These are phyloP conservation scores for Schizochytrium sp. DNA, from an alignment of 108 stramenopile genomes.

Conservation along the genomic window DNA sequence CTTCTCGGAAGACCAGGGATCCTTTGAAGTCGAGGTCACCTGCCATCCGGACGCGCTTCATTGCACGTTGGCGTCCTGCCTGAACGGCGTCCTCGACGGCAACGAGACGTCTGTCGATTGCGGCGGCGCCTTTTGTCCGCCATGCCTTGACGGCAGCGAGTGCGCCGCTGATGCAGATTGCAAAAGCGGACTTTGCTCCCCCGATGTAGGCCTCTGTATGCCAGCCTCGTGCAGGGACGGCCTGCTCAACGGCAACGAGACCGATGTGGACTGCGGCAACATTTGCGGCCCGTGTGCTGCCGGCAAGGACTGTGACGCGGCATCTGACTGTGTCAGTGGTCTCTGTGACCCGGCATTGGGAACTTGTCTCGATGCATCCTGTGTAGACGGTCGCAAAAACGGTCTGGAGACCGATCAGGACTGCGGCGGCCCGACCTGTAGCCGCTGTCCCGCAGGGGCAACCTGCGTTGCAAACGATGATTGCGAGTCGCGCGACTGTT, in stretches of 20 bases:
- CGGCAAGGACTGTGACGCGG: neutral
- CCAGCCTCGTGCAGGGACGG: neutral
- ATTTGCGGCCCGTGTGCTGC: neutral
- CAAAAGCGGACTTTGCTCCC: neutral
- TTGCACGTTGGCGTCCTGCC: neutral
- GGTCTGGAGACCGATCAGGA: constrained; percentile 2
- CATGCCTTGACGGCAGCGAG: neutral
- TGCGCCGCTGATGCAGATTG: neutral
- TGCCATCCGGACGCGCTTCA: neutral
- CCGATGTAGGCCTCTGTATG: neutral
- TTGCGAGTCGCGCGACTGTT: neutral
- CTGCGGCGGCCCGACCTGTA: neutral
- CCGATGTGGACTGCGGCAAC: constrained; percentile 18
- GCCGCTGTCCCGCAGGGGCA: neutral
- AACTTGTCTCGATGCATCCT: neutral
- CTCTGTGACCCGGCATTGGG: neutral
- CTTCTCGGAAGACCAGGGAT: neutral
- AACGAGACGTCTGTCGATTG: neutral
- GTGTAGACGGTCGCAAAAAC: neutral
- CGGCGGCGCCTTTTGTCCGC: neutral
- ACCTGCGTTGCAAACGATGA: neutral
- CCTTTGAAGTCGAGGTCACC: neutral
- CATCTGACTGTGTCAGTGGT: neutral
- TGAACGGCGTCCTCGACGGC: neutral
- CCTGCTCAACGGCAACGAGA: constrained; percentile 19